Evolutionary conservation across 495 filamentous ascomycete species (phyloP), one percentile per base, ranked within the genome.

Genomic region (Daldinia grandis): DNA sequence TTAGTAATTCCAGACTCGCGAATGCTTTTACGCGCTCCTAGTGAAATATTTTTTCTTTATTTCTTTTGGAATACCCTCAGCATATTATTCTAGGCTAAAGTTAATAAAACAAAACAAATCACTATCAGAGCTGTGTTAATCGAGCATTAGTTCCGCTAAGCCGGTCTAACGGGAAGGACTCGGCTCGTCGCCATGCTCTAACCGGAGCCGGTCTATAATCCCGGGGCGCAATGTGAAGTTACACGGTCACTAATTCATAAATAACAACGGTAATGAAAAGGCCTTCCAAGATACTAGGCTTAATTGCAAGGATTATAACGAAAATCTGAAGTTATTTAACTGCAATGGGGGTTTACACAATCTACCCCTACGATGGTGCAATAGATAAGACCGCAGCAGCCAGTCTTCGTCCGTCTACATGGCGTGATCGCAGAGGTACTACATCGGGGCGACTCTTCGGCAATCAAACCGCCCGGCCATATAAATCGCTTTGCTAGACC

Each of bases 371-470:
- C 44, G 25, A 71, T 71, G 68, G 68, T 37, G 68, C 68, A 62
- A 71, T 71, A 66, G 68, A 71, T 71, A 71, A 71, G 68, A 35
- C 58, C 50, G 55, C 63, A 62, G 33, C 68, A 51, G 21, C 63
- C 68, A 71, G 40, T 66, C 51, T 66, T 21, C 63, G 53, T 54
- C 62, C 58, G 40, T 51, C 31, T 37, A 24, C 68, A 71, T 71
- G 68, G 66, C 68, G 68, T 71, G 68, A 66, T 71, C 47, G 63
- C 31, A 27, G 10, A 24, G 19, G 33, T 50, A 66, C 27, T 30
- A 57, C 50, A 15, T 60, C 57, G 55, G 50, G 19, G 50, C 50
- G 21, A 19, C 12, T 33, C 25, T 30, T 50, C 47, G 47, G 56
- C 49, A 40, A 24, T 55, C 54, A 24, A 12, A 3, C 8, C 4